Base-by-base conservation (phyloP, 2,329 filamentous ascomycete species). In the Aspergillus unguis region DNA sequence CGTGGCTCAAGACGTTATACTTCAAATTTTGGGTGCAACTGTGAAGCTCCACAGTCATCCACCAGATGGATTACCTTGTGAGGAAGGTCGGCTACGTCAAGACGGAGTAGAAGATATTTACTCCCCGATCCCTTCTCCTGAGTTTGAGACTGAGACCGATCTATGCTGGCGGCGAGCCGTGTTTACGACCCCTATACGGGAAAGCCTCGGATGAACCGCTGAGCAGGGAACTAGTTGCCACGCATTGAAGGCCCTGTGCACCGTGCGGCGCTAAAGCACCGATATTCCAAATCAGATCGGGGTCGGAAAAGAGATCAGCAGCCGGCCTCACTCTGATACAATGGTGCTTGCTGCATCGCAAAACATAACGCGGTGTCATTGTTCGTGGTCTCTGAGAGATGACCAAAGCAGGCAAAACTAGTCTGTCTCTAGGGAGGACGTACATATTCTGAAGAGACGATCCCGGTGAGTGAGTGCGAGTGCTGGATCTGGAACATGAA, bases 211-310 rank as follows among this genome's bases (percentile, higher is more conserved):
- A 17, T 5, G 35, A 17, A 37, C n/a, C 35, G 35, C n/a, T 5
- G 6, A 11, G 9, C n/a, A n/a, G 3, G 23, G 35, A 37, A 37
- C 11, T n/a, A n/a, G 35, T 37, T 17, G 17, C 17, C 17, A 17
- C 23, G 40, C 40, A 42, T n/a, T 29, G 40, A 36, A 36, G 33
- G 7, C 17, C 2, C 29, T 27, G 31, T 28, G 35, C 29, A 23
- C 29, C 11, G 17, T 28, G 26, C 27, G 37, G 25, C 47, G 47
- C 47, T 49, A 49, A 49, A 17, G 26, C 25, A 11, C 40, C 17
- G 26, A 41, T 50, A 50, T 50, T 50, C 17, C 40, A 50, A 50
- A 50, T 50, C 48, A 44, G 48, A 44, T 31, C 40, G 48, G 40
- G 23, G 8, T 6, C 38, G 23, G 37, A 48, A 48, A 42, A 23